Evolutionary conservation across 1,284 basidiomycete genomes (phyloP).

Genomic region (Ceratobasidium sp.): DNA sequence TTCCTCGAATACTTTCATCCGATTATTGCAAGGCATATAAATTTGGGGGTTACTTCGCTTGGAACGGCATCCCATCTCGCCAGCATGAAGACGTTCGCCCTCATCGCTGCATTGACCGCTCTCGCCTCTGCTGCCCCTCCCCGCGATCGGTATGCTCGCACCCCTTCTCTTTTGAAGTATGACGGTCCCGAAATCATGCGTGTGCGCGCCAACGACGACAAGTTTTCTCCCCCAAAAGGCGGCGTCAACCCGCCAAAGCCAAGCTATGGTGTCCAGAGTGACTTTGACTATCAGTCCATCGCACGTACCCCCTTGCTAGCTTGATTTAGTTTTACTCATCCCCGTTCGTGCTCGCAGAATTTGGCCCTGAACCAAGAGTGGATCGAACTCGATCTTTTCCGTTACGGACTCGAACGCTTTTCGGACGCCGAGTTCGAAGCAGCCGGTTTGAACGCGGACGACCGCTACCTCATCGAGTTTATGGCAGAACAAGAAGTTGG

Average conservation of each 20-base stretch:
- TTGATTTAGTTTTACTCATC: neutral
- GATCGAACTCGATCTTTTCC: slow-evolving; percentile 69
- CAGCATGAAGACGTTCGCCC: slow-evolving; percentile 28
- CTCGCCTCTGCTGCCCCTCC: slow-evolving; percentile 25
- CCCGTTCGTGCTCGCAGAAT: slow-evolving; percentile 48
- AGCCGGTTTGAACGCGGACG: slow-evolving; percentile 67
- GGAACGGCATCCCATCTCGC: neutral
- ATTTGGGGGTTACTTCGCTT: neutral
- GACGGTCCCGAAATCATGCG: slow-evolving; percentile 3
- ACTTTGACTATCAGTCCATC: slow-evolving; percentile 75
- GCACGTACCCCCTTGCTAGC: slow-evolving; percentile 53
- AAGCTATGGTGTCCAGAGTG: slow-evolving; percentile 64
- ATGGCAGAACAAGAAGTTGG: slow-evolving; percentile 74
- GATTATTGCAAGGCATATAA: neutral
- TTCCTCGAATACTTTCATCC: neutral
- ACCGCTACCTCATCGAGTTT: slow-evolving; percentile 67
- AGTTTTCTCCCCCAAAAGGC: slow-evolving; percentile 37
- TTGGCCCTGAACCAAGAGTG: slow-evolving; percentile 68
- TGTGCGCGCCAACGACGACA: slow-evolving; percentile 30
- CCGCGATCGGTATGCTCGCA: slow-evolving; percentile 18
- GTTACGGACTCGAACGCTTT: slow-evolving; percentile 69
- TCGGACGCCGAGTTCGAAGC: slow-evolving; percentile 68
- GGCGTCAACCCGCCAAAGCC: slow-evolving; percentile 59
- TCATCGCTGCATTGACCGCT: slow-evolving; percentile 9
- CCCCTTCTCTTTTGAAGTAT: slow-evolving; percentile 25